Base-by-base conservation (phyloP, 1,284 basidiomycete genomes). In the Clitocybe nebularis region DNA sequence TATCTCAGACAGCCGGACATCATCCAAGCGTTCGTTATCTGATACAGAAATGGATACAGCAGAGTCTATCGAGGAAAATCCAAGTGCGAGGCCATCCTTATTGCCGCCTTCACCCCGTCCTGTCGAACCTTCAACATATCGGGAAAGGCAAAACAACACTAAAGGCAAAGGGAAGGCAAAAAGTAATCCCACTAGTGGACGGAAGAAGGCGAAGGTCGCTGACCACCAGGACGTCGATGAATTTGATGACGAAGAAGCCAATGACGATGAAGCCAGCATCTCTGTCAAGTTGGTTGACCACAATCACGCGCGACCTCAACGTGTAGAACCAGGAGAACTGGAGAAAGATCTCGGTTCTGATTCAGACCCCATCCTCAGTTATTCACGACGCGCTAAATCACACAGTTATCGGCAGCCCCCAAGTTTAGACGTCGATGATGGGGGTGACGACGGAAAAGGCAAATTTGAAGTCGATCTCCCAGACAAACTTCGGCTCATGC, bases 41-140 rank as follows among this genome's bases (percentile, higher is more conserved):
- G 58, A 63, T 30, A 47, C 54, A 29, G 55, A 59, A 44, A 48
- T 24, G 32, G 46, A 45, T 39, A 45, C 21, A 20, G 36, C 17
- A 21, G 38, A 42, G 39, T 33, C 36, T 26, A 39, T 34, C 35
- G 34, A 39, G 30, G 33, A 46, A 28, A 10, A 36, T 23, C 20
- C 45, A 13, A 23, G 38, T 17, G 9, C 32, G 2, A 26, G 37
- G 36, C 55, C 56, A 6, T 48, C 55, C 28, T 65, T 79, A 36
- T 51, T 80, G 36, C 81, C 82, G 8, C 83, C 84, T 8, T 84
- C 83, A n/a, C 83, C 83, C 11, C 78, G 79, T 19, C 71, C 72
- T 3, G 53, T 49, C 19, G 42, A 35, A 57, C 61, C 48, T 26
- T 44, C 47, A 20, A 41, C 38, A 57, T 28, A 39, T 57, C 39